These are phyloP conservation scores for Aspergillus fischeri DNA, from an alignment of 2,329 filamentous ascomycete species.

Conservation along the genomic window DNA sequence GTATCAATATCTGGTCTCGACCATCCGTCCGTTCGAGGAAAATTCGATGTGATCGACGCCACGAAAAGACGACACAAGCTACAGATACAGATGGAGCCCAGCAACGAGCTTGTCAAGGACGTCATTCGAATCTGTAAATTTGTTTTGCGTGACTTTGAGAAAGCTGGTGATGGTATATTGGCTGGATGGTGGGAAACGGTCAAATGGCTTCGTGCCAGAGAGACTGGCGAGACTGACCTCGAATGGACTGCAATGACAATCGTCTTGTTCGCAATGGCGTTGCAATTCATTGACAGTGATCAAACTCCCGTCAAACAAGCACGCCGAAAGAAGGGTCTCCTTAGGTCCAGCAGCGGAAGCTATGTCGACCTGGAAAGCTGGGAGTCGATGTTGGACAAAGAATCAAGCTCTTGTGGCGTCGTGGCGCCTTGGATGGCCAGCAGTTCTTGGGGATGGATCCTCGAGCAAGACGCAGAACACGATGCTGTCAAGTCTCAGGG, in stretches of 20 bases:
- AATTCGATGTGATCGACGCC: slow-evolving; percentile 64
- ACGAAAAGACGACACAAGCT: slow-evolving; percentile 62
- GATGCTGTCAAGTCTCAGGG: slow-evolving; percentile 12
- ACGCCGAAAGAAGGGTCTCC: slow-evolving; percentile 39
- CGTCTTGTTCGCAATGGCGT: slow-evolving; percentile 60
- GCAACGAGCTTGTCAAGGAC: slow-evolving; percentile 57
- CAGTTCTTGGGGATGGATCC: slow-evolving; percentile 67
- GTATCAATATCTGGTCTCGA: slow-evolving; percentile 50
- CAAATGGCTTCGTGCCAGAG: slow-evolving; percentile 59
- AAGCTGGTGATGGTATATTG: slow-evolving; percentile 57
- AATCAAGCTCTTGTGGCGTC: slow-evolving; percentile 39
- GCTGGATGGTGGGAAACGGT: slow-evolving; percentile 70
- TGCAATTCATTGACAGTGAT: slow-evolving; percentile 51
- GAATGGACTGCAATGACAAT: slow-evolving; percentile 70
- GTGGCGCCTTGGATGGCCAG: slow-evolving; percentile 51
- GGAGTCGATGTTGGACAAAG: slow-evolving; percentile 47
- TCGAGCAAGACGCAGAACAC: slow-evolving; percentile 51
- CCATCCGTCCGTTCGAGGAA: slow-evolving; percentile 56
- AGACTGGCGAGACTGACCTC: slow-evolving; percentile 45
- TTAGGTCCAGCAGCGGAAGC: slow-evolving; percentile 50
- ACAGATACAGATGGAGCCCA: slow-evolving; percentile 63
- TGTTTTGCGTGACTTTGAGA: slow-evolving; percentile 55
- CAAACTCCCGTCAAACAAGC: slow-evolving; percentile 33
- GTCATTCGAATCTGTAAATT: slow-evolving; percentile 61
- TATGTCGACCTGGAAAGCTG: slow-evolving; percentile 44